These are phyloP conservation scores for Fusarium sp. DNA, from an alignment of 2,329 filamentous ascomycete genomes.

Conservation along the genomic window DNA sequence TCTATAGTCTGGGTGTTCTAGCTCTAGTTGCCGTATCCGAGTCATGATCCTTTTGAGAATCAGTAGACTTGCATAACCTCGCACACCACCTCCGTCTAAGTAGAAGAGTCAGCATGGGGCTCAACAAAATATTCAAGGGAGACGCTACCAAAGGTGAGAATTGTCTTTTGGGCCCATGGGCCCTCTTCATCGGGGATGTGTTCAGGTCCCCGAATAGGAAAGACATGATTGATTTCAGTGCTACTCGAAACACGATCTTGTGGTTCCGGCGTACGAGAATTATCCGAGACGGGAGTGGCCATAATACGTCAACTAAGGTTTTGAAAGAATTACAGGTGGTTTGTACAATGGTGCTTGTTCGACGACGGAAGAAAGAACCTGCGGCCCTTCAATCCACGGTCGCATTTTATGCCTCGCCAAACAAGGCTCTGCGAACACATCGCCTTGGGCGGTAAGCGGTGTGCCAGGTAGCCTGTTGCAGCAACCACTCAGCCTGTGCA, in stretches of 20 bases:
- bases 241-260: background rate
- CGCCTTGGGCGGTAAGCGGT: background rate
- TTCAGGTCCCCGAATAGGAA: background rate
- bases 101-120: fast-evolving
- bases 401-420: background rate
- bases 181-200: background rate
- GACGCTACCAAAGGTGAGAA: background rate
- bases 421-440: background rate
- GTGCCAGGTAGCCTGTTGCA: background rate
- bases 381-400: fast-evolving
- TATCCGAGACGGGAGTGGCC: fast-evolving
- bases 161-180: fast-evolving
- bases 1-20: fast-evolving
- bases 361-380: background rate
- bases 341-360: background rate
- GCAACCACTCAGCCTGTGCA: background rate
- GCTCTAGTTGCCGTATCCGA: background rate
- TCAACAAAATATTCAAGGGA: background rate
- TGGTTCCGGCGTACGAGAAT: fast-evolving
- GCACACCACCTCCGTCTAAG: background rate
- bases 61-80: background rate
- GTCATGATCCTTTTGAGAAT: background rate
- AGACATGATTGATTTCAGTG: fast-evolving
- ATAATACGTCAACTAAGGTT: background rate
- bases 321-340: too few relatives aligned